These are phyloP conservation scores for Hypoxylon rickii DNA, from an alignment of 495 filamentous ascomycete species.

Conservation along the genomic window DNA sequence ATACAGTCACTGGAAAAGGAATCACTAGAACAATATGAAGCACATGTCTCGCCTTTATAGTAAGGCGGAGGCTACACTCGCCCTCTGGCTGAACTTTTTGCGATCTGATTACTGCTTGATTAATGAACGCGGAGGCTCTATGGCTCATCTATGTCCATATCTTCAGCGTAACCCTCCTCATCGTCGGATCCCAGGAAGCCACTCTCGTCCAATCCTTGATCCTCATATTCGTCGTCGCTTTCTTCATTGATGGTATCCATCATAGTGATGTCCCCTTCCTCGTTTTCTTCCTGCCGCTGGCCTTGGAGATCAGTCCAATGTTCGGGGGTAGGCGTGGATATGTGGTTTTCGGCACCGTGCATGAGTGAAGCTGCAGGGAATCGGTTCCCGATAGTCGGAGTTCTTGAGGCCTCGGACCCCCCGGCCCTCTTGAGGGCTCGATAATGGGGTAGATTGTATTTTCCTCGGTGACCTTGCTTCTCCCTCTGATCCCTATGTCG, in stretches of 20 bases:
- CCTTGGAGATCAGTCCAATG: slow-evolving; percentile 38
- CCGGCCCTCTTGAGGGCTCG: slow-evolving; percentile 5
- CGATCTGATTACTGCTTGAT: no score
- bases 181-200: slow-evolving; percentile 10
- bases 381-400: slow-evolving; percentile 11
- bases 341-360: background rate
- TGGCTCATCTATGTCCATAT: slow-evolving; percentile 23
- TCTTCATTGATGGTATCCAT: slow-evolving; percentile 14
- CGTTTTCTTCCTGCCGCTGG: slow-evolving; percentile 14
- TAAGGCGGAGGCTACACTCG: no score
- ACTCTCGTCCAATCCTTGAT: slow-evolving; percentile 25
- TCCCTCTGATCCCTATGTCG: slow-evolving; percentile 32
- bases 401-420: slow-evolving; percentile 6
- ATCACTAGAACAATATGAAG: no score
- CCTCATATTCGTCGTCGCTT: slow-evolving; percentile 12
- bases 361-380: background rate
- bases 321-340: slow-evolving; percentile 39
- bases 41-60: no score
- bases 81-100: no score
- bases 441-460: slow-evolving; percentile 13
- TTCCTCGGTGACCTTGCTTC: slow-evolving; percentile 31
- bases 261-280: slow-evolving; percentile 7
- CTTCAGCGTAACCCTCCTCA: slow-evolving; percentile 13
- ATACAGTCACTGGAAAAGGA: no score
- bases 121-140: background rate